Conservation (phyloP, 2,329 filamentous ascomycete species). For the Botrytis paeoniae region DNA sequence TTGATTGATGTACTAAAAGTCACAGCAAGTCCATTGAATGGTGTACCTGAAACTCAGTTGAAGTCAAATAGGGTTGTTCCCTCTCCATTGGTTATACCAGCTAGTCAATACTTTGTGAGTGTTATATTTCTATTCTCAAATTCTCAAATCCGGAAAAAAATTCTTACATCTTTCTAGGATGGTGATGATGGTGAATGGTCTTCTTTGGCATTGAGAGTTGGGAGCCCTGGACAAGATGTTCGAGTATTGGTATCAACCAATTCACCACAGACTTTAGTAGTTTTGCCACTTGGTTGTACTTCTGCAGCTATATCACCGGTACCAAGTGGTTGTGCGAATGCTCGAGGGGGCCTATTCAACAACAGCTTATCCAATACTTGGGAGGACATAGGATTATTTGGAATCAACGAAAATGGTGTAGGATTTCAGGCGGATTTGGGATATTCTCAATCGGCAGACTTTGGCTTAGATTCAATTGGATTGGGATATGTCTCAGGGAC, state of each 20-base stretch:
- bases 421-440: constrained; percentile 42
- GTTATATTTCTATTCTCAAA: background rate
- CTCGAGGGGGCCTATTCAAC: constrained; percentile 59
- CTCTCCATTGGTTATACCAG: constrained; percentile 24
- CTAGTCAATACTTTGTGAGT: constrained; percentile 29
- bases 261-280: constrained; percentile 40
- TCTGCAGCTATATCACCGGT: constrained; percentile 35
- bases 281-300: constrained; percentile 37
- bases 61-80: constrained; percentile 4
- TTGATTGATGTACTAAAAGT: constrained; percentile 7
- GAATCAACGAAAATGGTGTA: constrained; percentile 40
- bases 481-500: constrained; percentile 22
- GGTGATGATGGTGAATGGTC: constrained; percentile 70
- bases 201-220: constrained; percentile 59
- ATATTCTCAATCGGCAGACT: constrained; percentile 35
- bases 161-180: constrained; percentile 44
- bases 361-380: constrained; percentile 53
- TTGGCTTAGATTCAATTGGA: constrained; percentile 27
- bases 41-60: background rate
- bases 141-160: background rate
- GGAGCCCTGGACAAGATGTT: constrained; percentile 48
- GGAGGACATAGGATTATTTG: constrained; percentile 40
- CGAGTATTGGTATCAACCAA: constrained; percentile 42
- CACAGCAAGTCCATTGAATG: background rate
- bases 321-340: constrained; percentile 39